Conservation (phyloP, 768 basidiomycete genomes). For the Russula vinacea region DNA sequence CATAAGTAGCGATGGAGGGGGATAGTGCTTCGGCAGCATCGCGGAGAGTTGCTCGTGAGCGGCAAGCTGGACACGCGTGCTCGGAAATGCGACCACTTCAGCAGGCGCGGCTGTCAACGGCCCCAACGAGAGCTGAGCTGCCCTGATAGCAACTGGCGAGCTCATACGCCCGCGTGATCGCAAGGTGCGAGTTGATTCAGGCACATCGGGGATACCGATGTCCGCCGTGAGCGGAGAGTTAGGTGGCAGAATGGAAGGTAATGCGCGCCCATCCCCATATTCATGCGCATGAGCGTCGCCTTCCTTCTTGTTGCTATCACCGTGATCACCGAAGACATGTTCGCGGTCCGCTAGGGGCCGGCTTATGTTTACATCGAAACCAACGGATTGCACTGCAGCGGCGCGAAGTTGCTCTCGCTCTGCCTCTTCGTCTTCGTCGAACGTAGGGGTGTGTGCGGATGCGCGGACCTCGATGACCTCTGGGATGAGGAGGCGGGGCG, state of each 20-base stretch:
- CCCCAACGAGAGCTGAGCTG: constrained; percentile 9
- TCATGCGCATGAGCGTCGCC: not conserved
- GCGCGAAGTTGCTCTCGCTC: constrained; percentile 74
- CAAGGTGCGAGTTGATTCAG: constrained; percentile 13
- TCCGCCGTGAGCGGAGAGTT: constrained; percentile 1
- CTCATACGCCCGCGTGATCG: constrained; percentile 13
- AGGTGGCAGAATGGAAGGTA: not conserved
- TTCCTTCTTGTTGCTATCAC: constrained; percentile 35
- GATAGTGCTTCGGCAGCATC: constrained; percentile 64
- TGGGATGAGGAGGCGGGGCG: constrained; percentile 51
- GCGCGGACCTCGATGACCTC: constrained; percentile 67
- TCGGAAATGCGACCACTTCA: constrained; percentile 58
- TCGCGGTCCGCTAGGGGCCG: constrained; percentile 36
- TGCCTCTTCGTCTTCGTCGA: constrained; percentile 56
- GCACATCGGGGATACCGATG: constrained; percentile 1
- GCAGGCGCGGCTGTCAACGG: constrained; percentile 20
- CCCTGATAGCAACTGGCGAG: constrained; percentile 7
- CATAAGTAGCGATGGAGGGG: constrained; percentile 61
- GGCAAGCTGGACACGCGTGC: constrained; percentile 48
- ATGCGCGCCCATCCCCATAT: constrained; percentile 7
- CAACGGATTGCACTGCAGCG: constrained; percentile 73
- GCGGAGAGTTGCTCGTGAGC: constrained; percentile 53
- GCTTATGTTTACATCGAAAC: constrained; percentile 55
- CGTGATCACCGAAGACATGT: constrained; percentile 42
- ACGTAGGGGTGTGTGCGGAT: constrained; percentile 28